These are phyloP conservation scores for Cyberlindnera saturnus DNA, from an alignment of 805 yeast species.

Conservation along the genomic window DNA sequence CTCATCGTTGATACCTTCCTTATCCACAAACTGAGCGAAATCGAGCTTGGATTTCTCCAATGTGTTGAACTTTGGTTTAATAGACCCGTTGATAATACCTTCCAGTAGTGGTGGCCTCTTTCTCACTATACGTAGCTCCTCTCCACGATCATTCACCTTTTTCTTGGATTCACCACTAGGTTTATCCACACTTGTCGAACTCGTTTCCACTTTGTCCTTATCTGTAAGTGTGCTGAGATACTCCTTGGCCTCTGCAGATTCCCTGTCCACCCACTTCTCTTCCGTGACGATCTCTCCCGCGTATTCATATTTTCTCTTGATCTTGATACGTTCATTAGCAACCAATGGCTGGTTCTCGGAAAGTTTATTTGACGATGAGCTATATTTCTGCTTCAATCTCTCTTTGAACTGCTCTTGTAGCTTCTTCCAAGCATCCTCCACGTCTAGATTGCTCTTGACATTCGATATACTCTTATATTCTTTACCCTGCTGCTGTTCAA, in stretches of 20 bases:
- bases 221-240: conserved; percentile 53
- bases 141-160: conserved; percentile 20
- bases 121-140: conserved; percentile 46
- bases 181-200: conserved; percentile 10
- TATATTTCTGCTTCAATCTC: conserved; percentile 20
- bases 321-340: conserved; percentile 49
- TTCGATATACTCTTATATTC: conserved; percentile 13
- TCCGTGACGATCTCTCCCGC: conserved; percentile 83
- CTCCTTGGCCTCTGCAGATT: conserved; percentile 85
- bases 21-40: conserved; percentile 92
- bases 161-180: conserved; percentile 6
- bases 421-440: conserved; percentile 50
- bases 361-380: conserved; percentile 10
- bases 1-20: conserved; percentile 79
- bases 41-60: conserved; percentile 89
- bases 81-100: conserved; percentile 62
- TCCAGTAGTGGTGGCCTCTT: conserved; percentile 74
- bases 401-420: conserved; percentile 33
- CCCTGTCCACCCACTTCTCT: conserved; percentile 66
- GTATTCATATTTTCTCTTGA: conserved; percentile 74
- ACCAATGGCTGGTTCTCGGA: conserved; percentile 1
- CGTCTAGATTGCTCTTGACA: conserved; percentile 28
- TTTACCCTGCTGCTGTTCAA: conserved; percentile 32
- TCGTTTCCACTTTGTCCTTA: conserved; percentile 15
- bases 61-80: conserved; percentile 79